Base-by-base conservation (phyloP, 2,329 filamentous ascomycete species). In the Trichoderma arundinaceum region DNA sequence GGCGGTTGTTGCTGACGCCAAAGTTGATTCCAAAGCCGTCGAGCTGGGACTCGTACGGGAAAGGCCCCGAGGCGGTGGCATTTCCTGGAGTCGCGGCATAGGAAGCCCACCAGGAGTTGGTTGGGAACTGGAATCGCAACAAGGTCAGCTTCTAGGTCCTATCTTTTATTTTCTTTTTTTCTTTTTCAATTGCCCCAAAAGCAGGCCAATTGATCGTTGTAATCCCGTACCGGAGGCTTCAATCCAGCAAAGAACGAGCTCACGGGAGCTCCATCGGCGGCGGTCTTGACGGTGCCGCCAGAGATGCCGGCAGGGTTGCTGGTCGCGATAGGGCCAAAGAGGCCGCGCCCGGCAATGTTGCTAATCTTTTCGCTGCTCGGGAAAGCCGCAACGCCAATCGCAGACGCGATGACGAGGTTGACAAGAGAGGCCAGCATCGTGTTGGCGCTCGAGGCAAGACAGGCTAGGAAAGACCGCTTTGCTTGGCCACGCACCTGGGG, bases 101-200 rank as follows among this genome's bases (percentile, higher is more conserved):
- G 1, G 69, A 66, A 12, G 70, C 70, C 69, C 70, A 72, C 70
- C 70, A 72, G 5, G 67, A 67, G 53, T 71, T 71, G 32, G 70
- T 72, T 9, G 70, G 70, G 59, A 67, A 71, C 70, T 71, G n/a
- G 49, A 22, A 44, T 12, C 19, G 46, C 15, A 13, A 12, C 22
- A 3, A 8, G n/a, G 39, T 44, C 6, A 53, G 49, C 28, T 38
- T 10, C 41, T 19, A 19, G 33, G 4, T 28, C 22, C 22, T 28
- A 28, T 28, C 22, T 28, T 28, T 28, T 28, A 4, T 28, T 28
- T 28, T 28, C 2, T 28, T 28, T 28, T 28, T 28, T 2, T 28
- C 4, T 28, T 28, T 28, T 28, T 28, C 22, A 28, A 28, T 28
- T 28, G 22, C 22, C 22, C 22, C 22, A 28, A 28, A 28, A 43